These are phyloP conservation scores for Dothideomycetes sp. DNA, from an alignment of 2,329 filamentous ascomycete species.

Conservation along the genomic window DNA sequence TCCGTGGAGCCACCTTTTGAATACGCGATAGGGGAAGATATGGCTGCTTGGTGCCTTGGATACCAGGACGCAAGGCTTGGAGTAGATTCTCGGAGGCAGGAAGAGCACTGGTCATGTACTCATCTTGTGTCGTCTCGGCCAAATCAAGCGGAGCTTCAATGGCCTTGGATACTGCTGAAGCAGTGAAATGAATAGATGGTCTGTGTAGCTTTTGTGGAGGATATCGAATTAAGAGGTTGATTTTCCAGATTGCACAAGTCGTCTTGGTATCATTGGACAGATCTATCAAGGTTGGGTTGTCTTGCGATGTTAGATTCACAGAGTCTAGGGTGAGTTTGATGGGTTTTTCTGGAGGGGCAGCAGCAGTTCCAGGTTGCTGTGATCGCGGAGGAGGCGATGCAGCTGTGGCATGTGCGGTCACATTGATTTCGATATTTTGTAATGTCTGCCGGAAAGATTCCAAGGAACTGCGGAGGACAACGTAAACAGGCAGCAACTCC, in stretches of 20 bases:
- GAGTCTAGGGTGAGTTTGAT: conserved; percentile 52
- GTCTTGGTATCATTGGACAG: conserved; percentile 19
- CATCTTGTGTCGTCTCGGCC: conserved; percentile 38
- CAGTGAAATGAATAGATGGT: conserved; percentile 54
- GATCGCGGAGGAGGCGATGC: conserved; percentile 32
- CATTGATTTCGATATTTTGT: conserved; percentile 52
- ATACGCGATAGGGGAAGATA: conserved; percentile 63
- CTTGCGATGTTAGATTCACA: conserved; percentile 20
- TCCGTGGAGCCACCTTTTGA: conserved; percentile 59
- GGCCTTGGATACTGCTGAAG: conserved; percentile 45
- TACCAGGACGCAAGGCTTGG: conserved; percentile 58
- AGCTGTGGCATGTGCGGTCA: conserved; percentile 56
- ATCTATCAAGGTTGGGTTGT: not conserved
- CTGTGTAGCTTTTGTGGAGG: conserved; percentile 53
- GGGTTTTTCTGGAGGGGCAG: conserved; percentile 20
- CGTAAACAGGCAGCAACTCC: conserved; percentile 60
- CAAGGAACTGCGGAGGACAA: conserved; percentile 57
- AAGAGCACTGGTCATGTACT: conserved; percentile 59
- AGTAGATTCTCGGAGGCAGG: conserved; percentile 63
- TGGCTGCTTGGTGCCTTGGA: conserved; percentile 52
- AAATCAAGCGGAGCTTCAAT: not conserved
- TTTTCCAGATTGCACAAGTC: conserved; percentile 31
- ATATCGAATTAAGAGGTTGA: conserved; percentile 30
- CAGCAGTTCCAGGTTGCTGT: conserved; percentile 32
- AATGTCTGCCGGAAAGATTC: conserved; percentile 50